A percentile compares a stretch with the other conserved stretches of the same genome.
phyloP scores from a whole-genome alignment of 495 filamentous ascomycete species.

The Stereocaulon alpinum region DNA sequence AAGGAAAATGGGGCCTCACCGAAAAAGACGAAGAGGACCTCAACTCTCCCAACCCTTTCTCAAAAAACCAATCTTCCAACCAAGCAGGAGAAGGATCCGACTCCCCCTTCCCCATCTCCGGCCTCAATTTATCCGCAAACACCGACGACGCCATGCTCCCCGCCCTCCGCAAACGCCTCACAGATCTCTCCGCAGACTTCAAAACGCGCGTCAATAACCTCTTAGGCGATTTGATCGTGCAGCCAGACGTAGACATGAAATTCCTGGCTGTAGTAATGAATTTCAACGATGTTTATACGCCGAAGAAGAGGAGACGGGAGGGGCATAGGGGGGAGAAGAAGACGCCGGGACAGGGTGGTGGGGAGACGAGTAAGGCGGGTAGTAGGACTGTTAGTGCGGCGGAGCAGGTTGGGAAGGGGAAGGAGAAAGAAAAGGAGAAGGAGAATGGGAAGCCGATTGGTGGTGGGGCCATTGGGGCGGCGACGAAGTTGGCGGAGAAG shows the following conservation, averaged over 20 bases:
- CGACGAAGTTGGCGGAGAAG: background rate
- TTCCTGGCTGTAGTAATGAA: slow-evolving; percentile 97
- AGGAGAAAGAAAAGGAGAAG: slow-evolving; percentile 10
- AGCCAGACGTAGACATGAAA: slow-evolving; percentile 90
- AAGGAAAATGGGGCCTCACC: slow-evolving; percentile 50
- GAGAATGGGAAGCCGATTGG: slow-evolving; percentile 4
- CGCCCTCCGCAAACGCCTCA: slow-evolving; percentile 60
- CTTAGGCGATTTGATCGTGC: slow-evolving; percentile 80
- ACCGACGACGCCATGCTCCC: slow-evolving; percentile 55
- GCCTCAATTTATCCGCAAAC: slow-evolving; percentile 25
- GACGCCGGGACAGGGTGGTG: slow-evolving; percentile 13
- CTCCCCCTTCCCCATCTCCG: slow-evolving; percentile 28
- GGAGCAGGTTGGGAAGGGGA: slow-evolving; percentile 3
- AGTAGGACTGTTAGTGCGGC: background rate
- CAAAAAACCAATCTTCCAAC: slow-evolving; percentile 12
- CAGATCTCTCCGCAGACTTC: slow-evolving; percentile 63
- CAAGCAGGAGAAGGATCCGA: slow-evolving; percentile 13
- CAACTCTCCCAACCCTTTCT: slow-evolving; percentile 14
- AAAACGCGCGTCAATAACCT: slow-evolving; percentile 62
- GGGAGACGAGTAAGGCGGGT: slow-evolving; percentile 2
- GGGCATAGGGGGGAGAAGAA: slow-evolving; percentile 27
- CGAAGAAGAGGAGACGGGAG: slow-evolving; percentile 48
- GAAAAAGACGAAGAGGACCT: slow-evolving; percentile 33
- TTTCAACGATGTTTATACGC: slow-evolving; percentile 93
- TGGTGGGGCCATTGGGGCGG: slow-evolving; percentile 5